These are phyloP conservation scores for Cladosporium sp. DNA, from an alignment of 2,329 filamentous ascomycete genomes.

Conservation along the genomic window DNA sequence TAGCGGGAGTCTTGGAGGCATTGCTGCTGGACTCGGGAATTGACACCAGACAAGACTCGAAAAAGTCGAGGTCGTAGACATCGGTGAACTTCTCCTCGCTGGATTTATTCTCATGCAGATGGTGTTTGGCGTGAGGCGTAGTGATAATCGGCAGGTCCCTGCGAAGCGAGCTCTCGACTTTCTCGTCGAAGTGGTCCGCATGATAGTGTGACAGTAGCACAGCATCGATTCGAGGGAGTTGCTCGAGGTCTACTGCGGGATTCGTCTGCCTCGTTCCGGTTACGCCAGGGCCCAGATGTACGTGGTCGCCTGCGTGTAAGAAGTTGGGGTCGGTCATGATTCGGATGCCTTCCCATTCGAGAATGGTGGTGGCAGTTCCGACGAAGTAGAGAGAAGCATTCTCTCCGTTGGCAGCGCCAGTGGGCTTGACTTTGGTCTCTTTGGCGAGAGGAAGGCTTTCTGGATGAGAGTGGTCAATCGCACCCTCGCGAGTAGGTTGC, in stretches of 20 bases:
- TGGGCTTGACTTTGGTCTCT: constrained; percentile 41
- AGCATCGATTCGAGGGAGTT: constrained; percentile 55
- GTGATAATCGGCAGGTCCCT: constrained; percentile 58
- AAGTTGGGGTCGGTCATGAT: constrained; percentile 60
- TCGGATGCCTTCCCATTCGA: constrained; percentile 50
- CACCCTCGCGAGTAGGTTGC: constrained; percentile 36
- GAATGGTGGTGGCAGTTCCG: constrained; percentile 53
- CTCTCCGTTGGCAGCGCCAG: constrained; percentile 33
- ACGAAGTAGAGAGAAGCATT: constrained; percentile 49
- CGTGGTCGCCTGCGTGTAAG: constrained; percentile 60
- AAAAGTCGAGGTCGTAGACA: constrained; percentile 54
- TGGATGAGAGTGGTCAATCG: constrained; percentile 22
- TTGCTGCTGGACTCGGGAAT: constrained; percentile 22
- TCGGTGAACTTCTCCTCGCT: constrained; percentile 49
- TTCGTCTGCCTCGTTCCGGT: constrained; percentile 52
- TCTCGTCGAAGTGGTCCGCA: constrained; percentile 53
- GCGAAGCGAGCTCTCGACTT: constrained; percentile 47
- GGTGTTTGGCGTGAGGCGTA: constrained; percentile 55
- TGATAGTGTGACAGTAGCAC: constrained; percentile 63
- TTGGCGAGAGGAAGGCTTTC: constrained; percentile 39
- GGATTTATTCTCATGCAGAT: constrained; percentile 42
- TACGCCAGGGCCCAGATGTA: constrained; percentile 62
- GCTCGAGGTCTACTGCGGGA: constrained; percentile 55
- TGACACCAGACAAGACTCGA: constrained; percentile 48
- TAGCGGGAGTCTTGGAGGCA: constrained; percentile 30